Percentiles rank a stretch among this genome's conserved stretches.
Evolutionary conservation across 495 filamentous ascomycete species (phyloP).

Genomic region (Penicillium mononematosum): DNA sequence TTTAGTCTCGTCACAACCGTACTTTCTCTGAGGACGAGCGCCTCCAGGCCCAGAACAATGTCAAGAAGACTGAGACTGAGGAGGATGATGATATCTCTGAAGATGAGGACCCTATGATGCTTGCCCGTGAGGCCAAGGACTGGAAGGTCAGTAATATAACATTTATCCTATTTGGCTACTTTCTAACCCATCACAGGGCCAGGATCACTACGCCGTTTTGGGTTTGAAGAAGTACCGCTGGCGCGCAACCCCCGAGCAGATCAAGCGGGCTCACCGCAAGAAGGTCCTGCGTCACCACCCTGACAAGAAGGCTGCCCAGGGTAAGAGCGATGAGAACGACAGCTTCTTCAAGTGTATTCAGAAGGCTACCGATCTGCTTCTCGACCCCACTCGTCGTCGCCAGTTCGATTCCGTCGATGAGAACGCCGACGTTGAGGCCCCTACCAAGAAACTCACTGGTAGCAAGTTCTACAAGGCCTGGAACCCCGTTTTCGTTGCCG

Average conservation of each 20-base stretch:
- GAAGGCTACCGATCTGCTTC: conserved; percentile 90
- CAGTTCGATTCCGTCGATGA: conserved; percentile 98
- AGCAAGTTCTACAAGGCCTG: conserved; percentile 96
- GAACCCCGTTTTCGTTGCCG: conserved; percentile 79
- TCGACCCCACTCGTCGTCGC: conserved; percentile 87
- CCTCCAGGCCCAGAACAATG: conserved; percentile 89
- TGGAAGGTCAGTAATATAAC: conserved; percentile 76
- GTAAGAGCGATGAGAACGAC: conserved; percentile 84
- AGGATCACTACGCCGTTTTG: conserved; percentile 98
- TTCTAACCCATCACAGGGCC: conserved; percentile 54
- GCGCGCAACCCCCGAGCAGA: conserved; percentile 92
- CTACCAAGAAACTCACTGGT: conserved; percentile 79
- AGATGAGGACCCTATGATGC: conserved; percentile 85
- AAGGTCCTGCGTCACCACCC: conserved; percentile 99
- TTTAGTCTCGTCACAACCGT: conserved; percentile 82
- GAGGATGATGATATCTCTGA: conserved; percentile 89
- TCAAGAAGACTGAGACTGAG: conserved; percentile 93
- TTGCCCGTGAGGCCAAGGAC: conserved; percentile 92
- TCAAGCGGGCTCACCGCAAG: conserved; percentile 97
- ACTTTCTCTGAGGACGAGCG: conserved; percentile 99
- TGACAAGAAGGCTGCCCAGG: conserved; percentile 91
- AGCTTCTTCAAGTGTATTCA: conserved; percentile 99
- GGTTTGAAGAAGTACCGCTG: conserved; percentile 89
- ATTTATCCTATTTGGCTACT: background rate
- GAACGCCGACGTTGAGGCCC: conserved; percentile 84